These are phyloP conservation scores for Goffeauzyma gilvescens DNA, from an alignment of 768 basidiomycete genomes.

Conservation along the genomic window DNA sequence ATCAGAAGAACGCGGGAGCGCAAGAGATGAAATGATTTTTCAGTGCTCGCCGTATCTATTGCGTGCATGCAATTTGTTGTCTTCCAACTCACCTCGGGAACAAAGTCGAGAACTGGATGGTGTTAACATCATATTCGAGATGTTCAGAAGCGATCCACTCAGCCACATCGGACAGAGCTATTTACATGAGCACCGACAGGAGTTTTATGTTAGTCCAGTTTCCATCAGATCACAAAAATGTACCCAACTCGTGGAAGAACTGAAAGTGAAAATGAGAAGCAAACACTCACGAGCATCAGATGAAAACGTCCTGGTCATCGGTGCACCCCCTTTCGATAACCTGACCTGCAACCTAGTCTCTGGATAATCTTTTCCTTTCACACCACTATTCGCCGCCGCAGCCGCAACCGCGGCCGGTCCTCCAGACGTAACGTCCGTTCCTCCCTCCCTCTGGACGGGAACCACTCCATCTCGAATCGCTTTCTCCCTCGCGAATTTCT, in stretches of 20 bases:
- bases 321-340: conserved; percentile 58
- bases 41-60: neutral
- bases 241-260: conserved; percentile 6
- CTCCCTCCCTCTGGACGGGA: conserved; percentile 21
- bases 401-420: conserved; percentile 35
- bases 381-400: conserved; percentile 27
- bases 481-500: conserved; percentile 74
- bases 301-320: conserved; percentile 41
- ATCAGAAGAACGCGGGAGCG: neutral
- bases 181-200: neutral
- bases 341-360: conserved; percentile 76
- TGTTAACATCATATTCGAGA: conserved; percentile 51
- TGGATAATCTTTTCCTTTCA: conserved; percentile 53
- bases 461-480: conserved; percentile 60
- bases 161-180: conserved; percentile 67
- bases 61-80: too few species aligned
- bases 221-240: neutral
- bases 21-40: neutral
- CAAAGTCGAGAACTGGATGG: conserved; percentile 54
- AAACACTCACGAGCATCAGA: conserved; percentile 27
- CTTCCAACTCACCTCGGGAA: conserved; percentile 69
- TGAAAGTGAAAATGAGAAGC: conserved; percentile 5
- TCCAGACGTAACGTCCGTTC: conserved; percentile 14
- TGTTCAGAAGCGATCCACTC: conserved; percentile 67
- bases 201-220: neutral